phyloP scores from a whole-genome alignment of 768 basidiomycete genomes.

The Auricularia sp. region DNA sequence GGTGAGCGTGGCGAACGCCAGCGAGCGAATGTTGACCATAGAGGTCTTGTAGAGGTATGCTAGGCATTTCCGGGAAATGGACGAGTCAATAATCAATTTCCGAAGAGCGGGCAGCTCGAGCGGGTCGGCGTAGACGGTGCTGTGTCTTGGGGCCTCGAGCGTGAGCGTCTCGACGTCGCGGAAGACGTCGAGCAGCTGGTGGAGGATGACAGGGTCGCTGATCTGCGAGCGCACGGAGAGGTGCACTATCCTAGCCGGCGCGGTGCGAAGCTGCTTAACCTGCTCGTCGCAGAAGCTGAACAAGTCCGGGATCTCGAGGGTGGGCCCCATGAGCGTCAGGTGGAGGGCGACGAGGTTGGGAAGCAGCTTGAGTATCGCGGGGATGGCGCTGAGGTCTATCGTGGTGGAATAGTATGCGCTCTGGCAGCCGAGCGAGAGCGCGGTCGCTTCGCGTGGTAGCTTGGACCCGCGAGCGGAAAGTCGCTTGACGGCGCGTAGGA shows the following conservation, averaged over 20 bases:
- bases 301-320: background rate
- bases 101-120: slow-evolving; percentile 2
- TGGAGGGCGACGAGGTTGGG: background rate
- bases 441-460: background rate
- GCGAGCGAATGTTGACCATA: slow-evolving; percentile 26
- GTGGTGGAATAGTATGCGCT: background rate
- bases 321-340: background rate
- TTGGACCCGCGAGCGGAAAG: background rate
- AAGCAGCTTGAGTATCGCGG: background rate
- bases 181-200: background rate
- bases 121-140: background rate
- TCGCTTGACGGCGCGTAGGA: background rate
- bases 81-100: background rate
- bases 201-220: background rate
- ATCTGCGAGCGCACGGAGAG: background rate
- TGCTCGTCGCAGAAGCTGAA: background rate
- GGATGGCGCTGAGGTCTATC: background rate
- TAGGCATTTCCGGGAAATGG: slow-evolving; percentile 15
- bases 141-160: background rate
- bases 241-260: background rate
- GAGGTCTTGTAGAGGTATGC: slow-evolving; percentile 62
- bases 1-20: slow-evolving; percentile 8
- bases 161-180: background rate
- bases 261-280: background rate
- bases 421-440: background rate